Evolutionary conservation across 768 basidiomycete species (phyloP).

Genomic region (Grammothele lineata): DNA sequence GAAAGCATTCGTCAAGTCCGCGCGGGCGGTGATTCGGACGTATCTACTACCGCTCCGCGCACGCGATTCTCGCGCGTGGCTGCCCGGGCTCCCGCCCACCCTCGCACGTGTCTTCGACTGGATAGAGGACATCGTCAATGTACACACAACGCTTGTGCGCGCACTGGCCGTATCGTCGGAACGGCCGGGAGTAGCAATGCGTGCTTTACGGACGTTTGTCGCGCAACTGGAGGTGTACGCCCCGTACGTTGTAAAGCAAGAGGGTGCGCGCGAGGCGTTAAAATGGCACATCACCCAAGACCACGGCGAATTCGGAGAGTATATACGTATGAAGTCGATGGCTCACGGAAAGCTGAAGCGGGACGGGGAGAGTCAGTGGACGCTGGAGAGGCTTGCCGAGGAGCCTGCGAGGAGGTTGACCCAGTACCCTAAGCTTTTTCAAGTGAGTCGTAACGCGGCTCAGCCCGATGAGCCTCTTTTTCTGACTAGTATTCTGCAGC

Average conservation of each 20-base stretch:
- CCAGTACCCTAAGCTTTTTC: conserved; percentile 68
- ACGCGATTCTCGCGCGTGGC: conserved; percentile 69
- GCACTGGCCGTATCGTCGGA: conserved; percentile 32
- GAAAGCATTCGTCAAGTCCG: conserved; percentile 57
- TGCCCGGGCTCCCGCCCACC: conserved; percentile 70
- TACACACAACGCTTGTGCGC: conserved; percentile 63
- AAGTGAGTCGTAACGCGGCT: conserved; percentile 63
- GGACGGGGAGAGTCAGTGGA: conserved; percentile 56
- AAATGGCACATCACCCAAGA: conserved; percentile 35
- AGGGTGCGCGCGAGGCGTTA: conserved; percentile 53
- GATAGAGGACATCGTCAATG: conserved; percentile 80
- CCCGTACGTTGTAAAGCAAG: conserved; percentile 76
- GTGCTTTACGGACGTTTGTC: conserved; percentile 53
- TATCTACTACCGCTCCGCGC: conserved; percentile 78
- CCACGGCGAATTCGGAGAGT: conserved; percentile 72
- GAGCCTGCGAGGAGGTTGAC: conserved; percentile 74
- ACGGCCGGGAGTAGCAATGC: conserved; percentile 35
- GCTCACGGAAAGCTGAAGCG: conserved; percentile 39
- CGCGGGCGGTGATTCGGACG: conserved; percentile 61
- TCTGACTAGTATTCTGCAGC: conserved; percentile 39
- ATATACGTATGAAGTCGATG: conserved; percentile 52
- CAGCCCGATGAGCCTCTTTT: too few species aligned
- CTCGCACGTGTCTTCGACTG: conserved; percentile 78
- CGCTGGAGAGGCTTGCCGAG: conserved; percentile 60
- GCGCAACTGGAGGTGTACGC: conserved; percentile 77